Conservation (phyloP, 73 alveolate genomes). For the Stentor roeselii region DNA sequence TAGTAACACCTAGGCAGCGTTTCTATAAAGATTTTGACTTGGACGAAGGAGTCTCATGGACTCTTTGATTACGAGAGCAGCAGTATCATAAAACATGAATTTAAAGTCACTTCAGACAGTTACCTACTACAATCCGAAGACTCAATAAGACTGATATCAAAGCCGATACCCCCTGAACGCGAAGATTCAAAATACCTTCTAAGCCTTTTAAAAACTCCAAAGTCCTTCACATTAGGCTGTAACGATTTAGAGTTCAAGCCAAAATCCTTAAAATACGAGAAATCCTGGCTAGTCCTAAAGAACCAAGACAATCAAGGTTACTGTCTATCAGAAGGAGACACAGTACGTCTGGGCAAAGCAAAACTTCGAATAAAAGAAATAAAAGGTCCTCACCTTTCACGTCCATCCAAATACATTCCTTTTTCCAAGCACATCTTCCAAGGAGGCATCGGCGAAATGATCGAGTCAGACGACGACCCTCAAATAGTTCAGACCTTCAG, state of each 20-base stretch:
- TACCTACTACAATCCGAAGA: constrained; percentile 23
- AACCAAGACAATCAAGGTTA: constrained; percentile 46
- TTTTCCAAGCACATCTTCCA: not conserved
- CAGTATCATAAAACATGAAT: constrained; percentile 44
- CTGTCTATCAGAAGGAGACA: constrained; percentile 61
- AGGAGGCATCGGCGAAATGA: not conserved
- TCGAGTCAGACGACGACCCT: not conserved
- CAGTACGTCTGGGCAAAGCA: constrained; percentile 65
- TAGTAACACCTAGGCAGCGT: constrained; percentile 24
- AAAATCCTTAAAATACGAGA: constrained; percentile 22
- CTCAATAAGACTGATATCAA: constrained; percentile 1
- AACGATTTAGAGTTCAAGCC: not conserved
- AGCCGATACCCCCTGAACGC: not conserved
- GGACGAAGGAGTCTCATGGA: constrained; percentile 79
- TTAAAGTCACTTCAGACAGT: constrained; percentile 28
- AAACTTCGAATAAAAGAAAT: constrained; percentile 61
- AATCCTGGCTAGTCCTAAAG: constrained; percentile 40
- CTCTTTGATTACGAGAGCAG: constrained; percentile 74
- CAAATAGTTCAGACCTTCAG: not conserved
- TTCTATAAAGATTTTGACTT: constrained; percentile 44
- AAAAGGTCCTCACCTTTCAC: not conserved
- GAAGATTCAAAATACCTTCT: not conserved
- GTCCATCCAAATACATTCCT: not conserved
- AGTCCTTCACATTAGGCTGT: constrained; percentile 3
- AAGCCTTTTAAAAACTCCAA: constrained; percentile 21